Base-by-base conservation (phyloP, 1,284 basidiomycete species). In the Trametes versicolor region DNA sequence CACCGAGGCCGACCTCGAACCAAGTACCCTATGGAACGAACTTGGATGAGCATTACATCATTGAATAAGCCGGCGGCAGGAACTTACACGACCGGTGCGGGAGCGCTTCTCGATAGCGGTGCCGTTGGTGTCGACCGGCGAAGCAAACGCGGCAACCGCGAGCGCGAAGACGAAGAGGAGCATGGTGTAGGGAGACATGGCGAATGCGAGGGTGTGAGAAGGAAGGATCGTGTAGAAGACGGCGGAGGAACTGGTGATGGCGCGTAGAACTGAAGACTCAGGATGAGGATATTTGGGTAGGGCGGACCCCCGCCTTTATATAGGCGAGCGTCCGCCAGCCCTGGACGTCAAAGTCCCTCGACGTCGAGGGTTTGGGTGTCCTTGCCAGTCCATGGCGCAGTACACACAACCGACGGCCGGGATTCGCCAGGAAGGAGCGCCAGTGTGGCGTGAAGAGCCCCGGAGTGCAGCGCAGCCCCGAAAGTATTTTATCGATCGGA, bases 1-100 rank as follows among this genome's bases (percentile, higher is more conserved):
- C 76, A 49, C 77, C 79, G 36, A 77, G 73, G 51, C 78, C 79
- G 56, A 76, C 73, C 29, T 77, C 53, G 68, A 78, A 82, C 73
- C 75, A 82, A 25, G 81, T 82, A n/a, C 80, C 81, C 79, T 83
- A 49, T 12, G 52, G 50, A 43, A 9, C 29, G 54, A 36, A 60
- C 50, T 34, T 59, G 29, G 62, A 62, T 39, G 49, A 56, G 34
- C 23, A 12, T 68, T 15, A 2, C 1, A 8, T 9, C 13, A 15
- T 3, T 13, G n/a, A 37, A 13, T 27, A 29, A 47, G 52, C 2
- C 54, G 9, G 47, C 3, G 8, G 23, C 1, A 25, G 21, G 3
- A 17, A 62, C 66, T 41, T 56, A 67, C 66, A 21, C 62, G 66
- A 29, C 66, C 66, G 36, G 62, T 61, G 52, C 59, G 62, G 25